Base-by-base conservation (phyloP, 805 yeast genomes). In the Suhomyces faveliae region DNA sequence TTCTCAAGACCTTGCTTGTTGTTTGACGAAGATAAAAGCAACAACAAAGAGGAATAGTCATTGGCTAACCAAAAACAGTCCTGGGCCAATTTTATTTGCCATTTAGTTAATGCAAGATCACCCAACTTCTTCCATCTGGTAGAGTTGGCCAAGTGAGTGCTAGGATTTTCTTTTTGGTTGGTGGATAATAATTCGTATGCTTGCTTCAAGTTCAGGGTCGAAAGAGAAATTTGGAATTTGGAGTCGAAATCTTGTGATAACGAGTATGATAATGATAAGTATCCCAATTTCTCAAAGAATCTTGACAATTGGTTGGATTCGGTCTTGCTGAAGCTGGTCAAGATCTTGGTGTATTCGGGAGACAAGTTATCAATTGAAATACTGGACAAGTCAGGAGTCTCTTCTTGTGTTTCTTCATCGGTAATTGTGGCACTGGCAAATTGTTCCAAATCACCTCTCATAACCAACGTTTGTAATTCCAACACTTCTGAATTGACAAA, bases 381-480 rank as follows among this genome's bases (percentile, higher is more conserved):
- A 13, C 61, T 54, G 5, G 70, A 51, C 42, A 72, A 60, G 49
- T 73, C 75, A 11, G 75, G 71, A n/a, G 66, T 50, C 21, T 59
- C 58, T 47, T 68, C 74, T 4, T 66, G 72, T n/a, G 70, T 55
- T 49, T 68, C 75, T 45, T 67, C 74, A 46, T 71, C 75, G 12
- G 49, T 25, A 13, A 62, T 44, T 6, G 54, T 56, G 38, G 58
- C 54, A 8, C 64, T 55, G 13, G 74, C 72, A 52, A 66, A 71
- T 55, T 83, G 86, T 54, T 90, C 96, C 57, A 91, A 71, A 63
- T 95, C 98, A 43, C 97, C 97, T 64, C 99, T 85, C 68, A 92
- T 77, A 3, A 92, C 96, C 48, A 91, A 81, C 0, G 99, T 94
- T 75, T 94, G 98, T 72, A 90, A 91, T 73, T 92, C 98, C 55